Percentiles rank a stretch among this genome's conserved stretches.
phyloP scores from a whole-genome alignment of 306 rosid species.

The Lupinus albus region DNA sequence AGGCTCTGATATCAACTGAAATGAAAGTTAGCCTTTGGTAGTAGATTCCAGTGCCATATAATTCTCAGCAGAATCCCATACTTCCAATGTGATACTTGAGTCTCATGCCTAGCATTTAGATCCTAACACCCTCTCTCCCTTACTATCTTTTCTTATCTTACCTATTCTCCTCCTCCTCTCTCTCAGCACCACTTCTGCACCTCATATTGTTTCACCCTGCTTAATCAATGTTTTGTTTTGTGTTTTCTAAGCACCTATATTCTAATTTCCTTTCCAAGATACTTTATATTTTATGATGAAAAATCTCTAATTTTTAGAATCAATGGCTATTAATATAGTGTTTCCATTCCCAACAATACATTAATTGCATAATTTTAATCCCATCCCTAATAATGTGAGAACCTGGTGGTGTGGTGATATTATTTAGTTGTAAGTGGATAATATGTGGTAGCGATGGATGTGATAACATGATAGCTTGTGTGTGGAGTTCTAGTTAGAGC shows the following conservation, averaged over 20 bases:
- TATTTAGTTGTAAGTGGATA: slow-evolving; percentile 11
- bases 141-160: not conserved
- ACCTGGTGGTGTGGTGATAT: slow-evolving; percentile 5
- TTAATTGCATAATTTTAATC: not conserved
- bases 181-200: not conserved
- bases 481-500: slow-evolving; percentile 5
- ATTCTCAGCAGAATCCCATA: not conserved
- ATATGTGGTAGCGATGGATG: slow-evolving; percentile 26
- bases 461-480: slow-evolving; percentile 18
- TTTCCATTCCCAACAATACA: not conserved
- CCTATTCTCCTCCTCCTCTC: not conserved
- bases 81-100: not conserved
- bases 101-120: not conserved
- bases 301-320: slow-evolving; percentile 28
- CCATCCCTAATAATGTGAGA: slow-evolving; percentile 2
- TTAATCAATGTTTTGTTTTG: slow-evolving; percentile 27
- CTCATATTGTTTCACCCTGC: slow-evolving; percentile 7
- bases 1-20: not conserved
- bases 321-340: not conserved
- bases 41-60: not conserved
- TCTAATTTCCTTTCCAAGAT: slow-evolving; percentile 11
- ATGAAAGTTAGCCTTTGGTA: not conserved
- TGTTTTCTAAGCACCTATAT: slow-evolving; percentile 18
- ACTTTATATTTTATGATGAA: slow-evolving; percentile 11
- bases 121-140: not conserved